phyloP scores from a whole-genome alignment of 176 grass and related monocot genomes.

The Ananas comosus region DNA sequence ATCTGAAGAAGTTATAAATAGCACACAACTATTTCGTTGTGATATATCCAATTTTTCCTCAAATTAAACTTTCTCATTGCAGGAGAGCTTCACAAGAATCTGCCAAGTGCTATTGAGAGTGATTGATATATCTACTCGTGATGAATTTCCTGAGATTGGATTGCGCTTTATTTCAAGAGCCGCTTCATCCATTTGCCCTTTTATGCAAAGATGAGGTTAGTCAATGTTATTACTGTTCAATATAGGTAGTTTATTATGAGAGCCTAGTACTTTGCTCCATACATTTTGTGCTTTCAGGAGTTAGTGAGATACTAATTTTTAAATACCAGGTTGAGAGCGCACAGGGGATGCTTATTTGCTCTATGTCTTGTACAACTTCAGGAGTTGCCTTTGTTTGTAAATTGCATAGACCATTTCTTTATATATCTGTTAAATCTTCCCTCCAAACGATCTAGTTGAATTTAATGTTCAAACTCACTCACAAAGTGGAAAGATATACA shows the following conservation, averaged over 20 bases:
- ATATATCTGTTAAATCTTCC: constrained; percentile 57
- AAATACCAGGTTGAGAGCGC: constrained; percentile 37
- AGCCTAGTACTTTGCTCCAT: neutral
- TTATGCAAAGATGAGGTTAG: constrained; percentile 62
- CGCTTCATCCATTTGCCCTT: constrained; percentile 58
- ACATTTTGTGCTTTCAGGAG: constrained; percentile 3
- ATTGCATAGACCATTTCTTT: constrained; percentile 51
- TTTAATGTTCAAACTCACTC: constrained; percentile 52
- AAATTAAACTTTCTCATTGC: constrained; percentile 19
- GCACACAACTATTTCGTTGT: neutral
- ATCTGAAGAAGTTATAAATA: neutral
- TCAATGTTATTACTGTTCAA: constrained; percentile 10
- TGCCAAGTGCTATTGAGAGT: constrained; percentile 63
- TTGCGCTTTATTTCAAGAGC: constrained; percentile 76
- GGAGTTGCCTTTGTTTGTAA: constrained; percentile 63
- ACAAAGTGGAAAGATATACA: constrained; percentile 56
- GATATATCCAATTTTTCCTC: constrained; percentile 5
- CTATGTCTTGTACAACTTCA: constrained; percentile 60
- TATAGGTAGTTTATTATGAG: constrained; percentile 3
- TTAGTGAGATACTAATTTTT: constrained; percentile 17
- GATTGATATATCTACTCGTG: constrained; percentile 42
- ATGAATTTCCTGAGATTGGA: constrained; percentile 65
- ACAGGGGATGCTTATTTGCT: constrained; percentile 49
- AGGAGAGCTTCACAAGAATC: constrained; percentile 88
- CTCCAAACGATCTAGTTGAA: constrained; percentile 49